Conservation (phyloP, 2,329 filamentous ascomycete species). For the Kalaharituber pfeilii region DNA sequence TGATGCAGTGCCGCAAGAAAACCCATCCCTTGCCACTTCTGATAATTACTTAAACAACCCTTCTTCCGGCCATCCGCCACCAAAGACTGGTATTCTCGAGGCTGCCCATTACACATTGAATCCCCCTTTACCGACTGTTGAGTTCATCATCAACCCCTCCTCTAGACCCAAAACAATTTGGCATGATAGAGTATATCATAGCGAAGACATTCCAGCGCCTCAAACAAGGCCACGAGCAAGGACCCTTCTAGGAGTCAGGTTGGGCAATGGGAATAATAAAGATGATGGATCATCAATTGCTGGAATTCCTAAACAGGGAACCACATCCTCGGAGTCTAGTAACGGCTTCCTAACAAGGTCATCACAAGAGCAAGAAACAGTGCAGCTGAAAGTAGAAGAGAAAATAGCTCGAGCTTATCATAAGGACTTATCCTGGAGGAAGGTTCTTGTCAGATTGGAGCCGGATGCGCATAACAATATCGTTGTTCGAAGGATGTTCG, state of each 20-base stretch:
- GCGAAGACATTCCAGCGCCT: slow-evolving; percentile 75
- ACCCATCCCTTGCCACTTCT: slow-evolving; percentile 28
- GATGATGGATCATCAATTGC: neutral
- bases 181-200: slow-evolving; percentile 89
- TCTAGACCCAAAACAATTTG: slow-evolving; percentile 79
- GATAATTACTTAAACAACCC: neutral
- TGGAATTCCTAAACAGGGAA: neutral
- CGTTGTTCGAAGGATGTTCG: slow-evolving; percentile 86
- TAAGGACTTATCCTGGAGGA: slow-evolving; percentile 79
- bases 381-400: slow-evolving; percentile 72
- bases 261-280: neutral
- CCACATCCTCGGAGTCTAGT: neutral
- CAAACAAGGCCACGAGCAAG: slow-evolving; percentile 28
- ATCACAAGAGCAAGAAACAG: slow-evolving; percentile 17
- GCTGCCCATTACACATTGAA: slow-evolving; percentile 84
- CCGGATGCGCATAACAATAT: slow-evolving; percentile 99
- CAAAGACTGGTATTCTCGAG: slow-evolving; percentile 84
- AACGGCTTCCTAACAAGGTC: slow-evolving; percentile 11
- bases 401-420: slow-evolving; percentile 96
- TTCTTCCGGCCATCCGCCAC: slow-evolving; percentile 51
- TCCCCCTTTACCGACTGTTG: slow-evolving; percentile 63
- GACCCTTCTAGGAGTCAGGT: neutral
- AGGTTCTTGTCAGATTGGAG: slow-evolving; percentile 86
- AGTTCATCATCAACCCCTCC: slow-evolving; percentile 70
- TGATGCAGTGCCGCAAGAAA: slow-evolving; percentile 2